Evolutionary conservation across 495 filamentous ascomycete species (phyloP).

Genomic region (Penicillium coffeae): DNA sequence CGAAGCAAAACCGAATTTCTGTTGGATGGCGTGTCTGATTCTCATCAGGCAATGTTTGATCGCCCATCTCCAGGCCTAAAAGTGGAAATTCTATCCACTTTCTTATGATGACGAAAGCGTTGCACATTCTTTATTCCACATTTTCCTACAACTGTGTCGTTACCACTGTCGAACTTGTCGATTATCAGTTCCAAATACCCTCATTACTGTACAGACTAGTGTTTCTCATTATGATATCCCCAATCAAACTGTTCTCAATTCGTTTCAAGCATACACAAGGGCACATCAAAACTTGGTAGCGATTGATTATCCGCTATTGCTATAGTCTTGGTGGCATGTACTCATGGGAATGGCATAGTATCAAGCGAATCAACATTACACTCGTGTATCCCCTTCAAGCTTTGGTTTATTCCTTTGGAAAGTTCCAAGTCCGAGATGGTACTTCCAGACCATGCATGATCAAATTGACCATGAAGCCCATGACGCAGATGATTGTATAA

Average conservation of each 20-base stretch:
- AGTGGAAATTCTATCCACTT: neutral
- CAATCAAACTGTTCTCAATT: neutral
- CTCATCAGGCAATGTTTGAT: neutral
- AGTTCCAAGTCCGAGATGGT: no score
- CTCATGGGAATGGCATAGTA: no score
- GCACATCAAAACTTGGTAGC: no score
- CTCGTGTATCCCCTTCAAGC: no score
- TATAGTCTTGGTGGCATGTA: no score
- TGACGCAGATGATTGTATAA: no score
- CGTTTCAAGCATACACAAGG: no score
- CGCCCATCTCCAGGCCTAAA: neutral
- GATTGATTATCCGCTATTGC: no score
- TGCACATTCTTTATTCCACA: constrained; percentile 1
- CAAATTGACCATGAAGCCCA: no score
- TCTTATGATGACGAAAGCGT: constrained; percentile 1
- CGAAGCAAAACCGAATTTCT: neutral
- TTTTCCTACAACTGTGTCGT: neutral
- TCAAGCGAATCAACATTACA: no score
- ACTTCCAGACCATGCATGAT: no score
- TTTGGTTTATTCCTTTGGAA: no score
- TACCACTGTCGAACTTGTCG: neutral
- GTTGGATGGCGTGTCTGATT: constrained; percentile 3
- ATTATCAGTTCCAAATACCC: neutral
- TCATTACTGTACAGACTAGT: neutral
- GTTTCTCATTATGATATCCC: neutral